Conservation (phyloP, 495 filamentous ascomycete species). For the Evernia prunastri region DNA sequence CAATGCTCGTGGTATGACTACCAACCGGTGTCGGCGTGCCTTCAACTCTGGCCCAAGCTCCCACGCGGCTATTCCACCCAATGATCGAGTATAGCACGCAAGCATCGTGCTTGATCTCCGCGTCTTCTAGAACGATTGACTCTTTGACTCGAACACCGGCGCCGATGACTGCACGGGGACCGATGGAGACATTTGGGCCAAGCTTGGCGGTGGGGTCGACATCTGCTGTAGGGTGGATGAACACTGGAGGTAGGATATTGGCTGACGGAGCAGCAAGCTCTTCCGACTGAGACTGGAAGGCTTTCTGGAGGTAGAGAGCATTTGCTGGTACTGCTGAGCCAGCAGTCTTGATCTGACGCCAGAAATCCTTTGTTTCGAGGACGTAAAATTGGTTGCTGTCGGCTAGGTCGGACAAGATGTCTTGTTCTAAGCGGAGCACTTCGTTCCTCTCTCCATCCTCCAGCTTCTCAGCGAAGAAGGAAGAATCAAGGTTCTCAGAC, state of each 20-base stretch:
- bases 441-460: slow-evolving; percentile 75
- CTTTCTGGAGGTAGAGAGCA: slow-evolving; percentile 94
- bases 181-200: slow-evolving; percentile 93
- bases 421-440: slow-evolving; percentile 92
- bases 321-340: slow-evolving; percentile 97
- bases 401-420: slow-evolving; percentile 92
- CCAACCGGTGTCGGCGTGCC: slow-evolving; percentile 84
- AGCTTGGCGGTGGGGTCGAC: slow-evolving; percentile 96
- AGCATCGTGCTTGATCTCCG: slow-evolving; percentile 94
- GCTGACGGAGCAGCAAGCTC: slow-evolving; percentile 81
- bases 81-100: slow-evolving; percentile 96
- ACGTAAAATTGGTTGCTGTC: slow-evolving; percentile 99
- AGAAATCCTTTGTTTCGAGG: slow-evolving; percentile 98
- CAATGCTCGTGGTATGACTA: slow-evolving; percentile 87
- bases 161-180: slow-evolving; percentile 75
- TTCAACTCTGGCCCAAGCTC: slow-evolving; percentile 96
- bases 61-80: slow-evolving; percentile 92
- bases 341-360: slow-evolving; percentile 99
- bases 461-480: slow-evolving; percentile 67
- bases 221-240: slow-evolving; percentile 88
- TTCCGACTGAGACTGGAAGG: slow-evolving; percentile 72
- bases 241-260: slow-evolving; percentile 89
- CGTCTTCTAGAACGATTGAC: slow-evolving; percentile 89
- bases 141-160: slow-evolving; percentile 92
- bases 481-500: slow-evolving; percentile 82